Evolutionary conservation across 1,139 yeast species (phyloP).

Genomic region (Saccharomyces hybrid): DNA sequence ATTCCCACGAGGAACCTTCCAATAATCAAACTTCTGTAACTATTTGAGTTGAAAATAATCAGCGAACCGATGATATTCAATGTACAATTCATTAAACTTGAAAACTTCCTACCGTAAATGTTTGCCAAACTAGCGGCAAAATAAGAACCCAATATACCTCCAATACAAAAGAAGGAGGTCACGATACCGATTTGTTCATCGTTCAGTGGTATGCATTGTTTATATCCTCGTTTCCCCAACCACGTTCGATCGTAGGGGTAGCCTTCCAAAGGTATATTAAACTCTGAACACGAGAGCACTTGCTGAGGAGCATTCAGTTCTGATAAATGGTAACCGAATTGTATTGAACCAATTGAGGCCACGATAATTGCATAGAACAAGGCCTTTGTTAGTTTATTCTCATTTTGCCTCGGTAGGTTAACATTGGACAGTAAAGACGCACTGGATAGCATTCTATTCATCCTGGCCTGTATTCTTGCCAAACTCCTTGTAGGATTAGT

Average conservation of each 20-base stretch:
- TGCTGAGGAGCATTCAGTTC: constrained; percentile 80
- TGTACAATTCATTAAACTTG: constrained; percentile 48
- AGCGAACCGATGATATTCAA: constrained; percentile 62
- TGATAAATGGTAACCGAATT: constrained; percentile 84
- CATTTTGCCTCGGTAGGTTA: neutral
- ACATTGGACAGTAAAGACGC: neutral
- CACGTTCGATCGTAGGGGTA: constrained; percentile 24
- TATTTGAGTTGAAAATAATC: constrained; percentile 48
- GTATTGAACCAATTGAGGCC: constrained; percentile 68
- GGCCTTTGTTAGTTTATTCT: constrained; percentile 3
- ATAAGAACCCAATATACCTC: constrained; percentile 76
- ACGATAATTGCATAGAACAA: constrained; percentile 26
- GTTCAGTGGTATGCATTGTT: constrained; percentile 52
- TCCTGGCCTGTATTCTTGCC: neutral
- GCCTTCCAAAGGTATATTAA: constrained; percentile 14
- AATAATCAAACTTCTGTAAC: constrained; percentile 40
- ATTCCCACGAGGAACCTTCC: constrained; percentile 78
- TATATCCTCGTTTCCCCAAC: constrained; percentile 26
- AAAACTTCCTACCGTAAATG: constrained; percentile 52
- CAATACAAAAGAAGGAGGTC: constrained; percentile 76
- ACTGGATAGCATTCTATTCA: neutral
- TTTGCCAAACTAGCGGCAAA: constrained; percentile 69
- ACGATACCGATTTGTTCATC: constrained; percentile 65
- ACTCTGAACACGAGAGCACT: constrained; percentile 44
- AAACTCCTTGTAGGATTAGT: neutral